Evolutionary conservation across 202 grass and related monocot genomes (phyloP), one percentile per base, ranked within the genome.

Genomic region (Schoenoplectus tabernaemontani): DNA sequence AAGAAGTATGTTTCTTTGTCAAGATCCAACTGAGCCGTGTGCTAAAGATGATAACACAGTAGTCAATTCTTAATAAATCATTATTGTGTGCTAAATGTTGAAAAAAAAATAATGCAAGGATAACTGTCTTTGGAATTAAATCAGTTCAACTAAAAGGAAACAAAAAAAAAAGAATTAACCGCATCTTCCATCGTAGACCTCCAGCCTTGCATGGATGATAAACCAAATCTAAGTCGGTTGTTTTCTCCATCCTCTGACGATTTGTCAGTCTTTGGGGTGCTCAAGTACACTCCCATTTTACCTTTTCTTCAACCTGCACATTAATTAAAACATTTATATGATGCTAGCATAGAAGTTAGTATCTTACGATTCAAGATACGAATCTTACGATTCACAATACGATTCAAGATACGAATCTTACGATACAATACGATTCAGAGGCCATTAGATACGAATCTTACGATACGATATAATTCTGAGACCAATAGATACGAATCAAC

Each of bases 121-220:
- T 60, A 28, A 76, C 7, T 19, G 62, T 72, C 58, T 75, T 36
- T n/a, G 36, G 24, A 61, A 46, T 62, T 72, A 69, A 9, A 39
- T 11, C 12, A 4, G 36, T 56, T 59, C 43, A 20, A 44, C 13
- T 20, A 46, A 69, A 44, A 62, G 17, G n/a, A n/a, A n/a, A n/a
- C n/a, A 24, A 61, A 61, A 74, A 57, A 41, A 78, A 63, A 56
- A 22, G 15, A 44, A 87, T 84, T 87, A 76, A 97, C 94, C 19
- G 91, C 91, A 77, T 97, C 95, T 82, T 97, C 95, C 95, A 97
- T 97, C 78, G 89, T 82, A 63, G 95, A 85, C 43, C 95, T 91
- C 95, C 95, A 97, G 24, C 95, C 95, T 89, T 97, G 95, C 95
- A 97, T 97, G 81, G 89, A 94, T 16, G 95, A 90, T 80, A 92